These are phyloP conservation scores for Bisporella sp. DNA, from an alignment of 2,329 filamentous ascomycete species.

Conservation along the genomic window DNA sequence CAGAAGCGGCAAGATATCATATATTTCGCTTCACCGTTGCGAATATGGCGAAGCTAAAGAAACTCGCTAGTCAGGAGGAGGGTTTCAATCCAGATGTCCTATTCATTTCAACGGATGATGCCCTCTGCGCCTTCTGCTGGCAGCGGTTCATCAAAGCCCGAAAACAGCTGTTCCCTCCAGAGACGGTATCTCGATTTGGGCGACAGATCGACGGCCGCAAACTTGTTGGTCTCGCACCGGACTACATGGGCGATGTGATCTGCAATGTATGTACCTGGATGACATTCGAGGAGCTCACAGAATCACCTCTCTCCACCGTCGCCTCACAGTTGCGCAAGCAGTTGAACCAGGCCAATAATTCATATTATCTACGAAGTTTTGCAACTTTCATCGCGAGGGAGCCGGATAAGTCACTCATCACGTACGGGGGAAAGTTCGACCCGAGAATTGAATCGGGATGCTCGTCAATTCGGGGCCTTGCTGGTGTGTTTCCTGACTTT, in stretches of 20 bases:
- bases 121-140: not conserved
- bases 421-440: too few species aligned
- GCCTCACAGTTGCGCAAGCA: not conserved
- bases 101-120: not conserved
- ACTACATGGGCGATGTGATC: not conserved
- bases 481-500: too few species aligned
- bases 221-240: not conserved
- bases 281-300: not conserved
- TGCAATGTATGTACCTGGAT: not conserved
- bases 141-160: not conserved
- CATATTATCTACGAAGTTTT: not conserved
- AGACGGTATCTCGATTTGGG: not conserved
- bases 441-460: too few species aligned
- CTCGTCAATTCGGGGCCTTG: too few species aligned
- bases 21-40: not conserved
- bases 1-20: too few species aligned
- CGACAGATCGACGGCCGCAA: not conserved
- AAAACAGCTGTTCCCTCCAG: not conserved
- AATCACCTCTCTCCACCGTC: not conserved
- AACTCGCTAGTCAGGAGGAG: not conserved
- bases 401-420: not conserved
- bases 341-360: not conserved
- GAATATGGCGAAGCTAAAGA: not conserved
- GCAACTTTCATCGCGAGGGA: not conserved
- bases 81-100: not conserved